Evolutionary conservation across 768 basidiomycete genomes (phyloP), one percentile per base, ranked within the genome.

Genomic region (Gloeopeniophorella convolvens): DNA sequence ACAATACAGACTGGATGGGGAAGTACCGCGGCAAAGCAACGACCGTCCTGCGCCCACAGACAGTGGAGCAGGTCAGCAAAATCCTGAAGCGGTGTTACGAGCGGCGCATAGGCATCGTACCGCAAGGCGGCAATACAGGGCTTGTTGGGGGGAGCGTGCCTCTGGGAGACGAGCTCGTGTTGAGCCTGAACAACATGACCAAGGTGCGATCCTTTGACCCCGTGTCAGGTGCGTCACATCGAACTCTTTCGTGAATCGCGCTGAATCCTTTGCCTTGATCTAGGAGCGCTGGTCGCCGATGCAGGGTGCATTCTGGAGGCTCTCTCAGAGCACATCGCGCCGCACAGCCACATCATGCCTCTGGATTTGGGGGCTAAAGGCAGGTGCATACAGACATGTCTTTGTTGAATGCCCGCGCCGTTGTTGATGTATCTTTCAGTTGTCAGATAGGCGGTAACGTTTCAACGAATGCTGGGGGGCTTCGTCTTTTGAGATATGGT

Each of bases 391-490:
- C 31, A 6, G 27, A 24, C n/a, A 10, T 4, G 2, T 9, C 11
- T 18, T 43, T 31, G 18, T 41, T 18, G 15, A 18, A 11, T 15
- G 30, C 7, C 0, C 15, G 21, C 44, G 34, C 33, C 15, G 27
- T 50, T 26, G 16, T 27, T 33, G 18, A 28, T n/a, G 1, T n/a
- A n/a, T n/a, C n/a, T 33, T 26, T 28, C 63, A 89, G 89, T 60
- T 99, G 96, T 73, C 95, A 98, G 62, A 94, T 99, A 56, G 96
- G 95, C 41, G 96, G 96, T 28, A 97, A 98, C 66, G 77, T 98
- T 23, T 82, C 96, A 1, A 98, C 96, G 4, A 99, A 99, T 62
- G 96, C 96, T 23, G 96, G 96, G 16, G 96, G 96, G n/a, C 76
- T 99, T 7, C 80, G 96, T 2, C 76, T 99, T 20, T 70, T 99